Evolutionary conservation across 2,329 filamentous ascomycete species (phyloP).

Genomic region (Colletotrichum sp.): DNA sequence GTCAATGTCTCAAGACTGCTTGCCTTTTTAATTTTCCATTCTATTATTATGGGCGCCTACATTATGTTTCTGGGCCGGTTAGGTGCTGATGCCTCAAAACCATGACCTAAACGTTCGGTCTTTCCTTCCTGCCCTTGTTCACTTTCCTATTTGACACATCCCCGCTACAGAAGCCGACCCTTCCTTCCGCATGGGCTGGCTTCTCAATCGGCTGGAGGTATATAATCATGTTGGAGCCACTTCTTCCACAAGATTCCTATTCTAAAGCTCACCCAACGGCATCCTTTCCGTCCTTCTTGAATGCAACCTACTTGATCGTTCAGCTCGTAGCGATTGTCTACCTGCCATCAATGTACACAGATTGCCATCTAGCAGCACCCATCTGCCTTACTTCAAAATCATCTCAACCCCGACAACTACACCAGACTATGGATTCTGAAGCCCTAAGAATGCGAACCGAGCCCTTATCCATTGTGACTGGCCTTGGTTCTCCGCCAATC

Average conservation of each 20-base stretch:
- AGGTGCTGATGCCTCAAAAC: background rate
- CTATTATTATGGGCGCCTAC: background rate
- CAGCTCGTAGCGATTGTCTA: background rate
- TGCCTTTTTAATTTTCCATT: background rate
- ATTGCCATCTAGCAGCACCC: background rate
- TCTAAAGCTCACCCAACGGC: background rate
- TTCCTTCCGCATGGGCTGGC: background rate
- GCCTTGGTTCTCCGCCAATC: background rate
- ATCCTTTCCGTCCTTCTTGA: background rate
- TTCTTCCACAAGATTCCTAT: background rate
- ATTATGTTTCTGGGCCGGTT: background rate
- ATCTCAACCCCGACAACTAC: background rate
- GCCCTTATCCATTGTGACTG: background rate
- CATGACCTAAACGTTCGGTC: background rate
- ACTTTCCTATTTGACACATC: background rate
- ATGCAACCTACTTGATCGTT: background rate
- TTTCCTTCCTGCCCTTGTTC: background rate
- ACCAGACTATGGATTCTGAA: background rate
- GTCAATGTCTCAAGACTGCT: background rate
- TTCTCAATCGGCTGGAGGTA: background rate
- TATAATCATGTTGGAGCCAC: background rate
- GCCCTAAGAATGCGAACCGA: background rate
- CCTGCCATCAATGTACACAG: background rate
- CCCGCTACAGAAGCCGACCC: background rate
- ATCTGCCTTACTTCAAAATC: background rate